phyloP scores from a whole-genome alignment of 2,329 filamentous ascomycete species.

The Phialophora tarda region DNA sequence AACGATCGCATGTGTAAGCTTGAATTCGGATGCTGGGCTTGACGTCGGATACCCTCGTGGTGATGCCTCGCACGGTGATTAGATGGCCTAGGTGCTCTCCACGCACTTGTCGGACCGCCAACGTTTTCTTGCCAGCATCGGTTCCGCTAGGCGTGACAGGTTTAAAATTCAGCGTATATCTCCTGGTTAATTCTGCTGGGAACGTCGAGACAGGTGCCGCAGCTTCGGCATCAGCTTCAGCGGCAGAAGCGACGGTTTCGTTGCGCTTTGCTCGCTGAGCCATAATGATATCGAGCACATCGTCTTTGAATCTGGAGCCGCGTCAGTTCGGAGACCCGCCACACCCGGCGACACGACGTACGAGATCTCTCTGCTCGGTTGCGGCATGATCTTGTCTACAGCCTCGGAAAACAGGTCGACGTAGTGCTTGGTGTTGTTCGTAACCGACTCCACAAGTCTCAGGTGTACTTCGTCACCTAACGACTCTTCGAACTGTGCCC shows the following conservation, averaged over 20 bases:
- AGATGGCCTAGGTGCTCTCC: constrained; percentile 91
- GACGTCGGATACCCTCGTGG: constrained; percentile 94
- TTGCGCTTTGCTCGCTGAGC: constrained; percentile 87
- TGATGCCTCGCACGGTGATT: constrained; percentile 92
- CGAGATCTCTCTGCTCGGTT: constrained; percentile 76
- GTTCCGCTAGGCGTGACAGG: constrained; percentile 76
- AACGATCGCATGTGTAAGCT: constrained; percentile 95
- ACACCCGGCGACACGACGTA: constrained; percentile 48
- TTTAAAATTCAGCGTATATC: constrained; percentile 97
- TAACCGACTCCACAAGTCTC: constrained; percentile 74
- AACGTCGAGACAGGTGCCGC: constrained; percentile 76
- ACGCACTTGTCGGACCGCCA: constrained; percentile 91
- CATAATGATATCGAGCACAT: constrained; percentile 96
- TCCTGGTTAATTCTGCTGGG: constrained; percentile 85
- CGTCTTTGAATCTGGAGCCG: constrained; percentile 80
- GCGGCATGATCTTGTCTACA: constrained; percentile 83
- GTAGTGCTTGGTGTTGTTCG: constrained; percentile 92
- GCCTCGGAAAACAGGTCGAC: constrained; percentile 89
- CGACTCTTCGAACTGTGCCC: constrained; percentile 72
- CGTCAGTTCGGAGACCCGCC: constrained; percentile 4
- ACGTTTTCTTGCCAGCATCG: constrained; percentile 67
- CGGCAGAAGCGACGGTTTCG: constrained; percentile 71
- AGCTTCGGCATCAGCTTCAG: constrained; percentile 69
- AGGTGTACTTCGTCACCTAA: constrained; percentile 72
- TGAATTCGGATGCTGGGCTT: constrained; percentile 98